Base-by-base conservation (phyloP, 768 basidiomycete genomes). In the Mycena crocata region DNA sequence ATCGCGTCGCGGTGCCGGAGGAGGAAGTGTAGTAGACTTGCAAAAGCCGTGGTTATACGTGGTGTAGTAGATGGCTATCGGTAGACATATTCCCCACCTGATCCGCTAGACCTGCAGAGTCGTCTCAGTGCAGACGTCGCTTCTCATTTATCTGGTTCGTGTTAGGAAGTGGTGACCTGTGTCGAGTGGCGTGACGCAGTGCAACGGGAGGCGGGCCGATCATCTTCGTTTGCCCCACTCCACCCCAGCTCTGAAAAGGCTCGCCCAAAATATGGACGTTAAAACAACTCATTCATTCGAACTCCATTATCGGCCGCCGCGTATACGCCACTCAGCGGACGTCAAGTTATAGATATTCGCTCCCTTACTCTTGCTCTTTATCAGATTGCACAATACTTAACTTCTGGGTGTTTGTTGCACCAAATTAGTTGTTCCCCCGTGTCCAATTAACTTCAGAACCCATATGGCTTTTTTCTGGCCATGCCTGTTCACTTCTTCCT, bases 11-110 rank as follows among this genome's bases (percentile, higher is more conserved):
- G 37, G 9, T 37, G 48, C 13, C 40, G 5, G 24, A 46, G 24
- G 24, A 46, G 24, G 52, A 39, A n/a, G 52, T 37, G 52, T 40
- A 39, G 26, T 10, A 51, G 17, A 9, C n/a, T 46, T 23, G 23
- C 35, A 54, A 55, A 54, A 46, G 61, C 35, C 44, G 52, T 44
- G 44, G 8, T 9, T 21, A 48, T 24, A 12, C 45, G 28, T 19
- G 35, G 23, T 49, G 37, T 17, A 24, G 39, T 34, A 32, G 31
- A 40, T 65, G 40, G 31, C 50, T 57, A 44, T 26, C 49, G 57
- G 63, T 64, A 52, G 45, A 55, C 50, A 55, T 55, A 24, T 66
- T 66, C 65, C 58, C 26, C 52, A 42, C 46, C 37, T 50, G 65
- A 66, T 66, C 65, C 65, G 23, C 65, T 65, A 35, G 49, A 64